Percentiles rank a stretch among this genome's conserved stretches.
Conservation (phyloP, 2,329 filamentous ascomycete species). For the Tympanopsis confertula region DNA sequence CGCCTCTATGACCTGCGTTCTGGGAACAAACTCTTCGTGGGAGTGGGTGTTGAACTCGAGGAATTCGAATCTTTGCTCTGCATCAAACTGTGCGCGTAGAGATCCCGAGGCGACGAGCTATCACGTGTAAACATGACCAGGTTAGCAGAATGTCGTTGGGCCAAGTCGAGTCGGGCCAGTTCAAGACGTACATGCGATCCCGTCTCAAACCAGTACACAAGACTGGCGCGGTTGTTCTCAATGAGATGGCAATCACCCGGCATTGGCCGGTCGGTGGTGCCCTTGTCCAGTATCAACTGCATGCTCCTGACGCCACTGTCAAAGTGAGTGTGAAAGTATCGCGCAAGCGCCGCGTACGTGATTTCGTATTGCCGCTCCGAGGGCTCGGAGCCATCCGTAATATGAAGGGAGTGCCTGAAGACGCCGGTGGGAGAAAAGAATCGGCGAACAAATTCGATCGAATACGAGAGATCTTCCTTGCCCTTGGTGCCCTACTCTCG, state of each 20-base stretch:
- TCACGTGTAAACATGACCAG: constrained; percentile 1
- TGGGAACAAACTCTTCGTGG: constrained; percentile 76
- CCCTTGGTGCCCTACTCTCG: constrained; percentile 37
- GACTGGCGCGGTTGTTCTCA: constrained; percentile 63
- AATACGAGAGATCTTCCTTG: constrained; percentile 61
- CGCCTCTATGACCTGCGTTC: constrained; percentile 48
- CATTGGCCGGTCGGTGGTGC: constrained; percentile 39
- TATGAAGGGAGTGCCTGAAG: constrained; percentile 60
- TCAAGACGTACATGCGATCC: constrained; percentile 59
- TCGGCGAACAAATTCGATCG: constrained; percentile 66
- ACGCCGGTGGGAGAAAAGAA: constrained; percentile 74
- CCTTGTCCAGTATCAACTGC: constrained; percentile 71
- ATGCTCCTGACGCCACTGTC: constrained; percentile 76
- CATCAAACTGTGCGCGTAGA: constrained; percentile 69
- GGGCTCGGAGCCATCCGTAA: constrained; percentile 39
- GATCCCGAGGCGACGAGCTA: constrained; percentile 69
- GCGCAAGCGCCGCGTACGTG: constrained; percentile 65
- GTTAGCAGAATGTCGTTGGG: constrained; percentile 11
- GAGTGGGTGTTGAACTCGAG: constrained; percentile 68
- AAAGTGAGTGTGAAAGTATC: constrained; percentile 85
- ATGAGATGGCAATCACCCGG: constrained; percentile 60
- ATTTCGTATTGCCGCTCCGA: constrained; percentile 78
- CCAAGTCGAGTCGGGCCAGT: constrained; percentile 1
- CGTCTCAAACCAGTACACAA: constrained; percentile 82
- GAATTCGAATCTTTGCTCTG: constrained; percentile 68